phyloP scores from a whole-genome alignment of 2,329 filamentous ascomycete genomes.

The Amauroascus niger region DNA sequence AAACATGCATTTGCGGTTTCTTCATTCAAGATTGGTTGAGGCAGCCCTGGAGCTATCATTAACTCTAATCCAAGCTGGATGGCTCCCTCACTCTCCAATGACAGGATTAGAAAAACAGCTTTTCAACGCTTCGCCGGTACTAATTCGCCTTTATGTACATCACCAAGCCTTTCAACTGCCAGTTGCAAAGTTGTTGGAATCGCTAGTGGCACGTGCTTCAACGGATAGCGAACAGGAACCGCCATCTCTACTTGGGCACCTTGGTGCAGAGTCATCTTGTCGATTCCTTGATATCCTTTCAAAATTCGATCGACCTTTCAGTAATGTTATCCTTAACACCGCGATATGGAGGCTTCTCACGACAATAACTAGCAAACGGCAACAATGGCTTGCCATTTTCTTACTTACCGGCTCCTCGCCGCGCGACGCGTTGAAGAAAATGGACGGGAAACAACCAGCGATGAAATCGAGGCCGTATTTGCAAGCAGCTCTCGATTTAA shows the following conservation, averaged over 20 bases:
- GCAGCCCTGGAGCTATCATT: constrained; percentile 58
- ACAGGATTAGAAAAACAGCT: constrained; percentile 64
- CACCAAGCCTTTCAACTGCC: constrained; percentile 57
- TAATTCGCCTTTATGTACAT: constrained; percentile 66
- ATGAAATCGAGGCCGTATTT: constrained; percentile 58
- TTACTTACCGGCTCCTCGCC: constrained; percentile 81
- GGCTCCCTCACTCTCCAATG: constrained; percentile 52
- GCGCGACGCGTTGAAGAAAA: constrained; percentile 56
- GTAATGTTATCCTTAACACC: constrained; percentile 50
- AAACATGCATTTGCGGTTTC: constrained; percentile 46
- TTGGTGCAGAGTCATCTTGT: constrained; percentile 72
- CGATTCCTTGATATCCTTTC: constrained; percentile 73
- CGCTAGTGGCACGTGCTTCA: constrained; percentile 61
- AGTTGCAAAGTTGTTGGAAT: constrained; percentile 60
- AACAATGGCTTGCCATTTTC: constrained; percentile 94
- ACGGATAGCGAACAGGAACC: constrained; percentile 58
- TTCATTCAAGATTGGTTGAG: constrained; percentile 54
- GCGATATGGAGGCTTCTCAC: constrained; percentile 79
- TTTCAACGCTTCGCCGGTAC: constrained; percentile 67
- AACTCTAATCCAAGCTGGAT: constrained; percentile 60
- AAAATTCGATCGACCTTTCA: constrained; percentile 65
- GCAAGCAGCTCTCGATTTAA: constrained; percentile 58
- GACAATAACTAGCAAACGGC: constrained; percentile 73
- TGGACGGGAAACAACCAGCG: constrained; percentile 36
- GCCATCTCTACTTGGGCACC: constrained; percentile 83